These are phyloP conservation scores for Saccharomyces pastorianus DNA, from an alignment of 1,139 yeast genomes.

Conservation along the genomic window DNA sequence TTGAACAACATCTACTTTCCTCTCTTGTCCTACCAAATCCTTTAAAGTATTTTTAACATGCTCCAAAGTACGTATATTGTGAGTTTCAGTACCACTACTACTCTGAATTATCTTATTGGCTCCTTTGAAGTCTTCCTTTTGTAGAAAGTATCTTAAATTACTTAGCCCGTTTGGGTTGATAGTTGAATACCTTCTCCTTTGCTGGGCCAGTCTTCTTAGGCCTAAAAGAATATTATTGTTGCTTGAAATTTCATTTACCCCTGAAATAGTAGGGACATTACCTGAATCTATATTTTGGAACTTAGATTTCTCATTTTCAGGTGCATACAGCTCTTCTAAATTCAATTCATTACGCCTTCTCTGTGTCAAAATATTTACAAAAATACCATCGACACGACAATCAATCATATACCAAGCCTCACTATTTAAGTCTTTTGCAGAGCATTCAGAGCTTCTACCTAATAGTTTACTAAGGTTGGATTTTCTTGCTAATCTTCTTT, in stretches of 20 bases:
- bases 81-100: neutral
- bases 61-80: neutral
- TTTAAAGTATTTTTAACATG: neutral
- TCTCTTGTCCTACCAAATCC: slow-evolving; percentile 4
- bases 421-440: slow-evolving; percentile 21
- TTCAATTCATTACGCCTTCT: slow-evolving; percentile 60
- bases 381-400: slow-evolving; percentile 52
- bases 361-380: slow-evolving; percentile 63
- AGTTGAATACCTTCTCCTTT: slow-evolving; percentile 13
- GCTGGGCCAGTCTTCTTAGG: slow-evolving; percentile 24
- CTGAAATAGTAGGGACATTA: neutral
- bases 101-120: neutral
- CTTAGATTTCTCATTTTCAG: slow-evolving; percentile 36
- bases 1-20: slow-evolving; percentile 5
- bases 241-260: slow-evolving; percentile 4
- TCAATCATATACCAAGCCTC: slow-evolving; percentile 82
- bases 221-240: slow-evolving; percentile 26
- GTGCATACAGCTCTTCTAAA: slow-evolving; percentile 62
- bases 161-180: neutral
- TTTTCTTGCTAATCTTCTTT: slow-evolving; percentile 53
- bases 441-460: slow-evolving; percentile 17
- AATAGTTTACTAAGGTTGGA: slow-evolving; percentile 39
- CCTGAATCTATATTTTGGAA: slow-evolving; percentile 19
- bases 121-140: neutral
- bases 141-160: neutral